Percentiles rank a stretch among this genome's conserved stretches.
Evolutionary conservation across 371 early-diverging fungal genomes (phyloP).

Genomic region (Aphelidium insulamus): DNA sequence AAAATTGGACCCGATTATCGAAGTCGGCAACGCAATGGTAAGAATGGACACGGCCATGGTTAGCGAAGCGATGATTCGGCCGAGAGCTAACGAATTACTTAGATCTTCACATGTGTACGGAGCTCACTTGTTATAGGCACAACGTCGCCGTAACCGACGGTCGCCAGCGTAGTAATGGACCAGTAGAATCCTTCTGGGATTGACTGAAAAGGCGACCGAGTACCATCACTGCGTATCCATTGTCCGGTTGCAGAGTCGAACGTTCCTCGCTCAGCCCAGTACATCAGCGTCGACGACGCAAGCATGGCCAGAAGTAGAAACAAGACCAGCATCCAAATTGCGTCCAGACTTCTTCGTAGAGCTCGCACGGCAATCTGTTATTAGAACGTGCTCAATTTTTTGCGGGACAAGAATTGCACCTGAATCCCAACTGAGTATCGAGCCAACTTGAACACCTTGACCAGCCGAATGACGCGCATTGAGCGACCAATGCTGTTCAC

Average conservation of each 20-base stretch:
- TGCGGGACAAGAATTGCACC: no score
- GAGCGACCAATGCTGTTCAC: background rate
- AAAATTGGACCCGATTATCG: conserved; percentile 4
- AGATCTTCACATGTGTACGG: no score
- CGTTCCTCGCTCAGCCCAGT: no score
- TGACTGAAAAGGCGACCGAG: conserved; percentile 1
- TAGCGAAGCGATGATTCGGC: background rate
- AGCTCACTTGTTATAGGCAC: conserved; percentile 1
- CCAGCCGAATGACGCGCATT: background rate
- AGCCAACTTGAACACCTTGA: background rate
- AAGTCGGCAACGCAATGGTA: conserved; percentile 3
- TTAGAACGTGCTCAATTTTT: no score
- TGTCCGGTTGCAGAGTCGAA: conserved; percentile 1
- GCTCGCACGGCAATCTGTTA: no score
- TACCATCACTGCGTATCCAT: conserved; percentile 2
- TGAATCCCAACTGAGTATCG: background rate
- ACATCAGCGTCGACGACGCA: no score
- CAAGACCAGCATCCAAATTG: no score
- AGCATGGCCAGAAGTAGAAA: no score
- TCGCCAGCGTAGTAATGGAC: conserved; percentile 1
- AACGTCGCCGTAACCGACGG: conserved; percentile 2
- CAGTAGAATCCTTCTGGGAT: conserved; percentile 3
- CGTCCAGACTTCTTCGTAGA: no score
- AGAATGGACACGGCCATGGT: conserved; percentile 3
- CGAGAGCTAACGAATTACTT: no score